Evolutionary conservation across 2,329 filamentous ascomycete genomes (phyloP).

Genomic region (Emydomyces testavorans): DNA sequence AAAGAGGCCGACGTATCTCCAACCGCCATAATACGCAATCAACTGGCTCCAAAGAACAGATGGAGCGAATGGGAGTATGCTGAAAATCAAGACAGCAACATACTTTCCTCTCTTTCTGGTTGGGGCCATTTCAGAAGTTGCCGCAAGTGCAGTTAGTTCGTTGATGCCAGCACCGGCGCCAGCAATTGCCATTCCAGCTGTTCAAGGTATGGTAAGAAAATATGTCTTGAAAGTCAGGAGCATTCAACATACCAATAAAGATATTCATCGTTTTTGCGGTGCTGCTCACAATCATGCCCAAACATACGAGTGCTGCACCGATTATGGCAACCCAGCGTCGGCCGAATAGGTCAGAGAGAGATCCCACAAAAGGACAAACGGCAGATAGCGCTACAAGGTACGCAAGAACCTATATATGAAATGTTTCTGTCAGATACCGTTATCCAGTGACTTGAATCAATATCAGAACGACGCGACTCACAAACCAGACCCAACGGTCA

Average conservation of each 20-base stretch:
- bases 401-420: conserved; percentile 33
- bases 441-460: background rate
- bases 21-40: conserved; percentile 36
- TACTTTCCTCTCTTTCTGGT: conserved; percentile 53
- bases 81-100: conserved; percentile 49
- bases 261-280: conserved; percentile 49
- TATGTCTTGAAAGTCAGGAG: background rate
- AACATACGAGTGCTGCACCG: conserved; percentile 43
- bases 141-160: conserved; percentile 57
- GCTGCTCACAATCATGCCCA: conserved; percentile 50
- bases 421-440: conserved; percentile 3
- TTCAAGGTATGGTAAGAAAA: background rate
- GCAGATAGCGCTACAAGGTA: conserved; percentile 46
- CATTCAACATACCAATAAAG: conserved; percentile 43
- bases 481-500: conserved; percentile 52
- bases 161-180: conserved; percentile 56
- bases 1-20: conserved; percentile 36
- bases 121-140: conserved; percentile 56
- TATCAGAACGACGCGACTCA: conserved; percentile 18
- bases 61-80: conserved; percentile 52
- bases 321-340: conserved; percentile 49
- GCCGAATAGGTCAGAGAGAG: conserved; percentile 52
- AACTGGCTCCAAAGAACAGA: conserved; percentile 52
- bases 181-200: conserved; percentile 47
- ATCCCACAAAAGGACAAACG: conserved; percentile 54